phyloP scores from a whole-genome alignment of 179 eudicot genomes.

The Camellia oleifera region DNA sequence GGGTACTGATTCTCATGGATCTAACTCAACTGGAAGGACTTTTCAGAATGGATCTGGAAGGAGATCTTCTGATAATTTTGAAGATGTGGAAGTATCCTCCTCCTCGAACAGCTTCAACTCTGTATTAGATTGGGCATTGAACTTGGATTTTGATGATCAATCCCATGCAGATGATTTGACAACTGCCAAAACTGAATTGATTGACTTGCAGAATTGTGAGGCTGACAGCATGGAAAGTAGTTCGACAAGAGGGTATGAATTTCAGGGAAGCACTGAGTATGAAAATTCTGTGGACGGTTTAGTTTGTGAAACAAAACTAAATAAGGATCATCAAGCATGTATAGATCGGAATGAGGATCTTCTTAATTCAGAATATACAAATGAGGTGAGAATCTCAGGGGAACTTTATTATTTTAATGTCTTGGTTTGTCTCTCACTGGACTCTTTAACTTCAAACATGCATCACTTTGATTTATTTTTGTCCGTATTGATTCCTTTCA shows the following conservation, averaged over 20 bases:
- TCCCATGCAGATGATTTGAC: slow-evolving; percentile 24
- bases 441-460: background rate
- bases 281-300: slow-evolving; percentile 5
- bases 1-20: slow-evolving; percentile 26
- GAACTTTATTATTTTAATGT: background rate
- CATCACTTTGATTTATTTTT: background rate
- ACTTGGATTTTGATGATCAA: slow-evolving; percentile 28
- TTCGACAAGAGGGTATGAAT: background rate
- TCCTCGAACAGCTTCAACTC: slow-evolving; percentile 35
- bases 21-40: slow-evolving; percentile 12
- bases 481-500: background rate
- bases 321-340: background rate
- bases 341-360: background rate
- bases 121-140: slow-evolving; percentile 27
- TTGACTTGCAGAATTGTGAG: slow-evolving; percentile 14
- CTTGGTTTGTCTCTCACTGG: background rate
- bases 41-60: slow-evolving; percentile 25
- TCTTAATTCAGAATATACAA: background rate
- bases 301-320: slow-evolving; percentile 10
- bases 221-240: slow-evolving; percentile 7
- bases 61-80: slow-evolving; percentile 26
- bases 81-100: slow-evolving; percentile 38
- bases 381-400: slow-evolving; percentile 10
- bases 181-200: slow-evolving; percentile 7
- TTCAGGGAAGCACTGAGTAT: background rate